Evolutionary conservation across 371 early-diverging fungal genomes (phyloP).

Genomic region (Entomophthora muscae): DNA sequence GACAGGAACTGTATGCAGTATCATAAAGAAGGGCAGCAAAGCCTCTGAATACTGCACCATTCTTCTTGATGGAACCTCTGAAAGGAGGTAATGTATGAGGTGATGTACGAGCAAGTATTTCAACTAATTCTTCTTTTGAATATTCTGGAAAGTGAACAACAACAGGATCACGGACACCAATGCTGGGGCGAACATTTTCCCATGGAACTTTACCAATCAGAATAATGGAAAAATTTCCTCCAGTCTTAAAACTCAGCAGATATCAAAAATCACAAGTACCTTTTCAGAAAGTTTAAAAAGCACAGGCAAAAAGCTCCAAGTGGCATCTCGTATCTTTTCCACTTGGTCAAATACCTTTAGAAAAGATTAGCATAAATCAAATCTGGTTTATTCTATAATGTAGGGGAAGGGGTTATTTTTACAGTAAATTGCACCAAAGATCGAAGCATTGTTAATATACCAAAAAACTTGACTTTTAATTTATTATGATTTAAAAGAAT

Average conservation of each 20-base stretch:
- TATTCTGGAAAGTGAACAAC: neutral
- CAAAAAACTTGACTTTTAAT: too few relatives aligned
- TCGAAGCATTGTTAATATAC: too few relatives aligned
- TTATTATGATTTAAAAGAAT: too few relatives aligned
- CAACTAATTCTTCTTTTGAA: neutral
- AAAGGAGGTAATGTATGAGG: neutral
- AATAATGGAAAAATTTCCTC: neutral
- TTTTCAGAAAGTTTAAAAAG: neutral
- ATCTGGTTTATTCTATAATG: too few relatives aligned
- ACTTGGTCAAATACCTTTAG: neutral
- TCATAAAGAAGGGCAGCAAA: neutral
- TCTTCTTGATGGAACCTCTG: neutral
- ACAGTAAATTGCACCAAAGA: too few relatives aligned
- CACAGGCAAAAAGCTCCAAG: neutral
- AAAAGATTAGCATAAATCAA: too few relatives aligned
- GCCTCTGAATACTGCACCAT: neutral
- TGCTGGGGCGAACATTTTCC: neutral
- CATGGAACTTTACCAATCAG: neutral
- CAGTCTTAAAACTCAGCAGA: neutral
- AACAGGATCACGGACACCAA: neutral
- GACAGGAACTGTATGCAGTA: neutral
- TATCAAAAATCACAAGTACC: too few relatives aligned
- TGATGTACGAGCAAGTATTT: neutral
- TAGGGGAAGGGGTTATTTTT: too few relatives aligned
- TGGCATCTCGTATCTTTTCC: neutral